These are phyloP conservation scores for Citrus unshiu DNA, from an alignment of 345 rosid genomes.

Conservation along the genomic window DNA sequence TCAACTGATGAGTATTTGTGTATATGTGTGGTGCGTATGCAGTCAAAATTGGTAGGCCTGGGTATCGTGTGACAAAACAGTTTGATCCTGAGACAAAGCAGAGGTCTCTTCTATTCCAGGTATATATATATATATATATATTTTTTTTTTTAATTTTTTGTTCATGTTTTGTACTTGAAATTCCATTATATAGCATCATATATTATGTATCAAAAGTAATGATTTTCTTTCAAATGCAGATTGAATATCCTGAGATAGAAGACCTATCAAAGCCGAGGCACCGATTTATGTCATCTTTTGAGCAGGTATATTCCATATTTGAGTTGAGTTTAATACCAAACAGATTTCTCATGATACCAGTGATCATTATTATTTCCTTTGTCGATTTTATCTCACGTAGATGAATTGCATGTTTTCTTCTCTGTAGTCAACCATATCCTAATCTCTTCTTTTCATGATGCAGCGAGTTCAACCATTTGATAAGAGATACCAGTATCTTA, in stretches of 20 bases:
- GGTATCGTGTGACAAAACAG: slow-evolving; percentile 92
- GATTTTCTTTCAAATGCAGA: slow-evolving; percentile 35
- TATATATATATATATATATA: background rate
- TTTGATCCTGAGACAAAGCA: slow-evolving; percentile 91
- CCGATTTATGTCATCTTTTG: slow-evolving; percentile 93
- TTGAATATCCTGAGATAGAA: slow-evolving; percentile 98
- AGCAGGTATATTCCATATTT: slow-evolving; percentile 54
- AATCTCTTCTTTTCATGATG: background rate
- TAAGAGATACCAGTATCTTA: slow-evolving; percentile 86
- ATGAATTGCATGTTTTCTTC: background rate
- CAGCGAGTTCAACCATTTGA: slow-evolving; percentile 87
- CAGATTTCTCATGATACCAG: background rate
- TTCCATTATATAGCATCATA: background rate
- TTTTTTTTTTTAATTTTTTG: background rate
- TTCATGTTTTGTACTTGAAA: background rate
- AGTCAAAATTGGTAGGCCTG: slow-evolving; percentile 98
- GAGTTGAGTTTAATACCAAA: background rate
- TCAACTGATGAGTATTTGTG: background rate
- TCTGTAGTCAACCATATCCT: background rate
- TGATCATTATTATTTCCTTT: background rate
- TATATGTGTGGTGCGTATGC: slow-evolving; percentile 19
- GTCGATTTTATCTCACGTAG: background rate
- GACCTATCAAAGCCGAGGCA: slow-evolving; percentile 83
- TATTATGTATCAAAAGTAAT: background rate
- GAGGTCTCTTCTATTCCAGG: slow-evolving; percentile 95